Base-by-base conservation (phyloP, 176 grass and related monocot genomes). In the Oryza coarctata region DNA sequence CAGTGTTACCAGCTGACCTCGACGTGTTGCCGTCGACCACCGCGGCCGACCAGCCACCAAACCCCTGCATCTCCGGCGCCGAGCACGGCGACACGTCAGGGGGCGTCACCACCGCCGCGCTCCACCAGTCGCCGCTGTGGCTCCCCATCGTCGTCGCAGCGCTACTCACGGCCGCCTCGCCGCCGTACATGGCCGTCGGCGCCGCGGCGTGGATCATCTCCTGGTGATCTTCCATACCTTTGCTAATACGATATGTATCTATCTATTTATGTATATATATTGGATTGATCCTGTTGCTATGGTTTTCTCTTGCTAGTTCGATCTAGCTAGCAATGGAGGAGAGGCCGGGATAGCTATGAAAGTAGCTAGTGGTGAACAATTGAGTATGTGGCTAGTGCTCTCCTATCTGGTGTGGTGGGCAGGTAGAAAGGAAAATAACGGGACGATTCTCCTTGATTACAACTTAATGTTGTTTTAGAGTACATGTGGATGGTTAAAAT, bases 101-200 rank as follows among this genome's bases (percentile, higher is more conserved):
- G 7, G 69, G 6, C 39, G 23, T 12, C 12, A 34, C 36, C 31
- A 62, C 83, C 31, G 84, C 60, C 0, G 68, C 52, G 76, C 13
- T 75, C 84, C 84, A 86, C 84, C 84, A 86, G 23, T 86, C 70
- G 36, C 78, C 77, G 27, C 69, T 44, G 43, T 80, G 76, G 44
- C 71, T 33, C 1, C 25, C 41, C 26, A 3, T 35, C 83, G n/a
- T 14, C 39, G 4, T 65, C 83, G n/a, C 30, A 75, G 22, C 10
- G 1, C 39, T 52, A 7, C 58, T 47, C 12, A 35, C 25, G 3
- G 60, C 14, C 7, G 69, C 45, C 3, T 14, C 12, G 20, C 70
- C 8, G 13, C 41, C 9, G 70, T 73, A 49, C 41, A 73, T 49
- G 70, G 15, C 7, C 8, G 36, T 2, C 63, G 66, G 58, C 3